phyloP scores from a whole-genome alignment of 495 filamentous ascomycete species.

The Podospora pseudocomata region DNA sequence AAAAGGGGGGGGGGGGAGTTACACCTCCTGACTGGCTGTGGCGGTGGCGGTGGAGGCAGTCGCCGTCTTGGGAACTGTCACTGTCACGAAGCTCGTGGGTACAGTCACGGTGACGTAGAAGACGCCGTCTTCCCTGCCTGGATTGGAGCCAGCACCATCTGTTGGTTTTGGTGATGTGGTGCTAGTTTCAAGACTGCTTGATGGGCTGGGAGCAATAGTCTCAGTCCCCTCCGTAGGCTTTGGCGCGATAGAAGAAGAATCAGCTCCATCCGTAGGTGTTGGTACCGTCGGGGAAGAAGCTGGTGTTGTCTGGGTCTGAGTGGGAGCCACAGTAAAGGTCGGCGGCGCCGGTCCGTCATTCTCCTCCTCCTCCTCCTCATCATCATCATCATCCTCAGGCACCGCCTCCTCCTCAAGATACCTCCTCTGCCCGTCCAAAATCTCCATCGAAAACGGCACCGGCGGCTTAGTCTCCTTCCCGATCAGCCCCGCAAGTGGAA shows the following conservation, averaged over 20 bases:
- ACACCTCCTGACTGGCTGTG: not conserved
- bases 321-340: not conserved
- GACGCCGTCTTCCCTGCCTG: not conserved
- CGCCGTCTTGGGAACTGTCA: not conserved
- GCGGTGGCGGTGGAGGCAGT: not conserved
- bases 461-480: slow-evolving; percentile 16
- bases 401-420: not conserved
- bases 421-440: slow-evolving; percentile 8
- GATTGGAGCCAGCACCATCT: not conserved
- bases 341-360: not conserved
- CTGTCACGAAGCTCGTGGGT: not conserved
- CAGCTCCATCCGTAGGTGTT: not conserved
- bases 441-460: not conserved
- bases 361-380: not conserved
- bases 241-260: not conserved
- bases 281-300: not conserved
- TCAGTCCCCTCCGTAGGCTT: not conserved
- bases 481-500: slow-evolving; percentile 26
- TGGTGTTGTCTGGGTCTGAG: not conserved
- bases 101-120: slow-evolving; percentile 3
- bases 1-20: not conserved
- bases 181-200: not conserved
- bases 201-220: not conserved
- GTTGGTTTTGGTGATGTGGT: not conserved
- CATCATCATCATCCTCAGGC: not conserved